Evolutionary conservation across 352 stramenopile species (phyloP), one percentile per base, ranked within the genome.

Genomic region (Pythium chondricola): DNA sequence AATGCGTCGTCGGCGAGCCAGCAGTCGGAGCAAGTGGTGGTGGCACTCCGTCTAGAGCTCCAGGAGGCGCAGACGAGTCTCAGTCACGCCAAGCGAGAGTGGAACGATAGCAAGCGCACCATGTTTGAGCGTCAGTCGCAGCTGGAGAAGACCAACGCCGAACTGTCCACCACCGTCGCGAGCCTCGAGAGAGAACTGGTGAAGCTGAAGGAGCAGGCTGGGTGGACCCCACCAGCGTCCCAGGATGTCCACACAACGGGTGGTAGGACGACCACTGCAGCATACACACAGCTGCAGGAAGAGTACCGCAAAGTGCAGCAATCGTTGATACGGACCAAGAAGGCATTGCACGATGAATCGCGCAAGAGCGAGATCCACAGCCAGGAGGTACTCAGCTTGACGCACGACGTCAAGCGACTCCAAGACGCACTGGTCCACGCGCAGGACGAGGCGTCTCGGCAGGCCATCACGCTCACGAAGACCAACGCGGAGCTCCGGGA

Each of bases 51-150:
- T 0, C 49, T 65, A 0, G 82, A 93, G 31, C 52, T 93, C 2
- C 65, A 86, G 32, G 79, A 93, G 7, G 83, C 79, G 24, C 52
- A 86, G 38, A 65, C 68, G 9, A 48, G 56, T 26, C 71, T 86
- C 53, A 73, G 58, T 26, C 71, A 61, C 14, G 50, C 87, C 21
- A 91, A 91, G 56, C 70, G 65, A 8, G 79, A 91, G 51, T 63
- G 83, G 21, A 62, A 63, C 2, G 72, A 85, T 24, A 59, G 75
- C 3, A 90, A 89, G 49, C 55, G 67, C 26, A 63, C 68, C 6
- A 88, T 88, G 74, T 91, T 79, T 43, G 63, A 69, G 20, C 75
- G 79, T 9, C 82, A 93, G 57, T 74, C 70, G 25, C 70, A 84
- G 41, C 61, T 93, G 29, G 82, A 93, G 53, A 83, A 65, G 37